Conservation (phyloP, 2,329 filamentous ascomycete species). For the Gliomastix tumulicola region DNA sequence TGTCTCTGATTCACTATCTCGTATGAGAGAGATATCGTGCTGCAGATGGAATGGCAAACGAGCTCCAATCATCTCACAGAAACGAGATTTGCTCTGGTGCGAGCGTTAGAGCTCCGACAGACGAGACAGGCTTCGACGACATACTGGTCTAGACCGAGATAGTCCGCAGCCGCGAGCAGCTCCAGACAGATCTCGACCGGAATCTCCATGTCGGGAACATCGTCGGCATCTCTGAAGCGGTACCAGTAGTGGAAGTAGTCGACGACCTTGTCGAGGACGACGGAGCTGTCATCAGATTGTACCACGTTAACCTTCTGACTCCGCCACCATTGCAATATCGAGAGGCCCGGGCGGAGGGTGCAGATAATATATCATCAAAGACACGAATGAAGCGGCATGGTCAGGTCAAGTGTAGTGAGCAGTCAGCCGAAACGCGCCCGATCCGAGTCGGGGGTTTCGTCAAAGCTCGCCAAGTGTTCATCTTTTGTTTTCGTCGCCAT, state of each 20-base stretch:
- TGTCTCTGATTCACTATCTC: too few relatives aligned
- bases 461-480: slow-evolving; percentile 32
- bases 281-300: slow-evolving; percentile 5
- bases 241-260: slow-evolving; percentile 83
- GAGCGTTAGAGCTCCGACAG: neutral
- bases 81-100: too few relatives aligned
- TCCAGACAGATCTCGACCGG: slow-evolving; percentile 73
- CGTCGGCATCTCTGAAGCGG: slow-evolving; percentile 60
- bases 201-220: slow-evolving; percentile 76
- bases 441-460: slow-evolving; percentile 31
- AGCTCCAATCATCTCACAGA: too few relatives aligned
- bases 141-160: slow-evolving; percentile 58
- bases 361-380: too few relatives aligned
- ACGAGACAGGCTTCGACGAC: too few relatives aligned
- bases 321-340: neutral
- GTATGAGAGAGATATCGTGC: too few relatives aligned
- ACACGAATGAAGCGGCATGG: slow-evolving; percentile 18
- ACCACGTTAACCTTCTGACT: too few relatives aligned
- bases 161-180: slow-evolving; percentile 71
- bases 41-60: too few relatives aligned
- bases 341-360: neutral
- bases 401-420: slow-evolving; percentile 62
- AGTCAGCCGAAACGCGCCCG: slow-evolving; percentile 39
- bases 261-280: slow-evolving; percentile 69
- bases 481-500: neutral